Evolutionary conservation across 495 filamentous ascomycete genomes (phyloP).

Genomic region (Talaromyces borbonicus): DNA sequence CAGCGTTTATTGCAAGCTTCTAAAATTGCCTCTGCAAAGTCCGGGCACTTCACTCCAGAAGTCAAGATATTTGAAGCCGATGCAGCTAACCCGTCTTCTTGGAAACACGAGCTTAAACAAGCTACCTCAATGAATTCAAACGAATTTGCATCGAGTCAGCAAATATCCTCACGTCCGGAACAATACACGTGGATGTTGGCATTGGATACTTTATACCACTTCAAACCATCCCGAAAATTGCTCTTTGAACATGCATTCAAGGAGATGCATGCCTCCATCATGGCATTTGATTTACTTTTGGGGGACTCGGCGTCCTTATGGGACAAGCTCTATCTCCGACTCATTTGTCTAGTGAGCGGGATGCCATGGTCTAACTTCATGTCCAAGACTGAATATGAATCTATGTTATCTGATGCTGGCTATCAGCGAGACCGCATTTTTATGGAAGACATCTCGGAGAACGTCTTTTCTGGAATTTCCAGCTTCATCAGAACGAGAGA

Average conservation of each 20-base stretch:
- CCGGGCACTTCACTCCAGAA: not conserved
- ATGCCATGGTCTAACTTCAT: constrained; percentile 36
- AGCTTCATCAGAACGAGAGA: constrained; percentile 24
- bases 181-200: constrained; percentile 33
- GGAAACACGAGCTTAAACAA: constrained; percentile 15
- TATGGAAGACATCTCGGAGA: constrained; percentile 33
- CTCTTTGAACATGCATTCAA: constrained; percentile 25
- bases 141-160: not conserved
- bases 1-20: constrained; percentile 10
- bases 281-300: constrained; percentile 32
- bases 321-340: constrained; percentile 18
- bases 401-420: constrained; percentile 31
- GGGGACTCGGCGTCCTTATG: constrained; percentile 13
- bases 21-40: not conserved
- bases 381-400: constrained; percentile 46
- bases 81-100: constrained; percentile 20
- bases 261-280: constrained; percentile 30
- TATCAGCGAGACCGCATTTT: constrained; percentile 27
- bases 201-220: constrained; percentile 42
- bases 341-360: constrained; percentile 22
- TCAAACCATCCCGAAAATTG: constrained; percentile 33
- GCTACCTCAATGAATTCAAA: constrained; percentile 7
- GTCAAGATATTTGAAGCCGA: constrained; percentile 23
- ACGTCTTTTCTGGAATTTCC: constrained; percentile 33
- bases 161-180: not conserved